Evolutionary conservation across 177 flowering plant species (phyloP).

Genomic region (Tripterygium wilfordii): DNA sequence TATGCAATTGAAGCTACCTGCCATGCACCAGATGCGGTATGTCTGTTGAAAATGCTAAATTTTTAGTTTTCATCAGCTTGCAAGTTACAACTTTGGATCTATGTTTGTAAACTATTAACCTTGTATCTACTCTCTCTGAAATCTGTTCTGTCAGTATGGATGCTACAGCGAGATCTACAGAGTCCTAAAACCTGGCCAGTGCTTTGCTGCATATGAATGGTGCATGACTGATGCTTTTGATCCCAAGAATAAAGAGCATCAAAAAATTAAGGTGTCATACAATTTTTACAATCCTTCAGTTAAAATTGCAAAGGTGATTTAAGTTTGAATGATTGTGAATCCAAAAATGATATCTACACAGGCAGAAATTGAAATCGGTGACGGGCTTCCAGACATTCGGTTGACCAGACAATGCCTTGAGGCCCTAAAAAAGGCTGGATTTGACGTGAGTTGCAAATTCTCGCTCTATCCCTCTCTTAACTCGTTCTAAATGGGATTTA

Average conservation of each 20-base stretch:
- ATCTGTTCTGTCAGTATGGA: too few species aligned
- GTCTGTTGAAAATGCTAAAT: slow-evolving; percentile 8
- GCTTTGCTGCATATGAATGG: slow-evolving; percentile 95
- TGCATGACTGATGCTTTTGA: slow-evolving; percentile 91
- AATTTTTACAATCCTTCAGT: too few species aligned
- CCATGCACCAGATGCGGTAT: slow-evolving; percentile 97
- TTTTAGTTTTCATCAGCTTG: too few species aligned
- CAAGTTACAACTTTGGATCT: too few species aligned
- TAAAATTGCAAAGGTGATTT: too few species aligned
- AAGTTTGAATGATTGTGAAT: not conserved
- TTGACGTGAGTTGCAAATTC: slow-evolving; percentile 56
- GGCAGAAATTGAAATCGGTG: slow-evolving; percentile 90
- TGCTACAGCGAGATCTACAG: slow-evolving; percentile 91
- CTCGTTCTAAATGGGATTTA: too few species aligned
- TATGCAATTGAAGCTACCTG: slow-evolving; percentile 99
- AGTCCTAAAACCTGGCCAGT: slow-evolving; percentile 91
- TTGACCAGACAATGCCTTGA: slow-evolving; percentile 65
- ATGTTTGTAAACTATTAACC: too few species aligned
- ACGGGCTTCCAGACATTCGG: slow-evolving; percentile 92
- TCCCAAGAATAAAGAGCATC: slow-evolving; percentile 69
- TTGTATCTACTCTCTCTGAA: too few species aligned
- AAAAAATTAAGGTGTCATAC: slow-evolving; percentile 94
- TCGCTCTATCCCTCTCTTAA: not conserved
- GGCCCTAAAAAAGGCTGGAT: slow-evolving; percentile 81
- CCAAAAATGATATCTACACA: slow-evolving; percentile 19